Base-by-base conservation (phyloP, 2,329 filamentous ascomycete species). In the Rasamsonia emersonii region DNA sequence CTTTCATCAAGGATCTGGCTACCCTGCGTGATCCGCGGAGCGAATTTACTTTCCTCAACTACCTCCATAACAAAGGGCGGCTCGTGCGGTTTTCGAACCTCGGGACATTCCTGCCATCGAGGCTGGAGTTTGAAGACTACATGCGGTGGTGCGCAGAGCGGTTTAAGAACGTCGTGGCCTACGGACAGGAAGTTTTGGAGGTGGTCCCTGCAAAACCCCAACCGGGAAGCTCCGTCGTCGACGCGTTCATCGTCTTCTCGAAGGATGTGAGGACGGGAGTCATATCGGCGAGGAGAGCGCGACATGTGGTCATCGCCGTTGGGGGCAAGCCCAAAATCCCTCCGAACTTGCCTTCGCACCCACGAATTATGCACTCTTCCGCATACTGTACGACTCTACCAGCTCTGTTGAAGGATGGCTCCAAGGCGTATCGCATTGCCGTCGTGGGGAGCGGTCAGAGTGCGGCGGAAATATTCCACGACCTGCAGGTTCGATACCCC, bases 21-120 rank as follows among this genome's bases (percentile, higher is more conserved):
- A 91, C 85, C 3, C 70, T 94, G 45, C 75, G 89, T 36, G 79
- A 96, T 54, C 89, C 89, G 5, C 76, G 82, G 42, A 93, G 84
- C 44, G 74, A 86, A 49, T 96, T 96, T 60, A 96, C 89, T 9
- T 96, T 95, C 62, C 68, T 94, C 53, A 95, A 95, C 62, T 96
- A 96, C 58, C 74, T 96, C 9, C 82, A 93, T 63, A 63, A 73
- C 46, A 81, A 93, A 47, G 71, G 72, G 35, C 74, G 89, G n/a
- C 70, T 96, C 23, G 76, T 93, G 29, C 79, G 89, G 45, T 96
- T 96, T 51, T 86, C 83, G 47, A 96, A 96, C 61, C 65, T 96
- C 29, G 73, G 76, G 49, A 95, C 89, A 1, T 95, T 95, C 64
- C 62, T 93, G 18, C 89, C 89, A 0, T 78, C 84, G 18, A 76